phyloP scores from a whole-genome alignment of 768 basidiomycete genomes.

The Leccinellum luteum region DNA sequence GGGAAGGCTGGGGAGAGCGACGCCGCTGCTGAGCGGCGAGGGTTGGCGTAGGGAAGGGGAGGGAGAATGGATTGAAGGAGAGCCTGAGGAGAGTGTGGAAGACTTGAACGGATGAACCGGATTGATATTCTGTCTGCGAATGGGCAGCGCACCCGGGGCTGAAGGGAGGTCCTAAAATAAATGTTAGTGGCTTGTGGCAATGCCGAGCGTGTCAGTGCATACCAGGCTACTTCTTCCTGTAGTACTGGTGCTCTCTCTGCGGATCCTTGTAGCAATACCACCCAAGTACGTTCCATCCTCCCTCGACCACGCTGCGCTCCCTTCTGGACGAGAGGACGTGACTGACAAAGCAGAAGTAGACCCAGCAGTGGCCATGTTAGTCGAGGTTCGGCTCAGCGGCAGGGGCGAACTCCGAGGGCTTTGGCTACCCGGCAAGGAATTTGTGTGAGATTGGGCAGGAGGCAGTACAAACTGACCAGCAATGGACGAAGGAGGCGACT shows the following conservation, averaged over 20 bases:
- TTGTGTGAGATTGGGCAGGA: conserved; percentile 33
- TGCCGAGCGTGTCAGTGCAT: not conserved
- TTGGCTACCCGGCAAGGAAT: conserved; percentile 38
- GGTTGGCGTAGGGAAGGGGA: conserved; percentile 47
- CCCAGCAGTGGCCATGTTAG: conserved; percentile 29
- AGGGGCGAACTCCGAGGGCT: conserved; percentile 34
- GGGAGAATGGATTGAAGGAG: conserved; percentile 47
- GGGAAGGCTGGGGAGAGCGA: conserved; percentile 32
- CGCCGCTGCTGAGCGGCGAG: conserved; percentile 40
- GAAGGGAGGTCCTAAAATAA: conserved; percentile 36
- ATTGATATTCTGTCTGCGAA: conserved; percentile 42
- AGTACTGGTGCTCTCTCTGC: conserved; percentile 51
- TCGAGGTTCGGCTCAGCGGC: conserved; percentile 36
- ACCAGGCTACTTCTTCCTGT: conserved; percentile 33
- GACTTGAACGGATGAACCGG: conserved; percentile 49
- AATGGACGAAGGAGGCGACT: conserved; percentile 42
- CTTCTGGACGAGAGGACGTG: conserved; percentile 39
- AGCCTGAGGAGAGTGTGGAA: conserved; percentile 47
- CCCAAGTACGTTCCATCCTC: conserved; percentile 36
- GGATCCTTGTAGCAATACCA: conserved; percentile 41
- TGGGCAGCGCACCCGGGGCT: conserved; percentile 40
- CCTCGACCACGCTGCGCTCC: conserved; percentile 35
- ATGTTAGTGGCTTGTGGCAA: conserved; percentile 4
- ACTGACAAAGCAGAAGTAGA: conserved; percentile 41
- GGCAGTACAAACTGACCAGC: conserved; percentile 48